These are phyloP conservation scores for Aspergillus egyptiacus DNA, from an alignment of 495 filamentous ascomycete genomes.

Conservation along the genomic window DNA sequence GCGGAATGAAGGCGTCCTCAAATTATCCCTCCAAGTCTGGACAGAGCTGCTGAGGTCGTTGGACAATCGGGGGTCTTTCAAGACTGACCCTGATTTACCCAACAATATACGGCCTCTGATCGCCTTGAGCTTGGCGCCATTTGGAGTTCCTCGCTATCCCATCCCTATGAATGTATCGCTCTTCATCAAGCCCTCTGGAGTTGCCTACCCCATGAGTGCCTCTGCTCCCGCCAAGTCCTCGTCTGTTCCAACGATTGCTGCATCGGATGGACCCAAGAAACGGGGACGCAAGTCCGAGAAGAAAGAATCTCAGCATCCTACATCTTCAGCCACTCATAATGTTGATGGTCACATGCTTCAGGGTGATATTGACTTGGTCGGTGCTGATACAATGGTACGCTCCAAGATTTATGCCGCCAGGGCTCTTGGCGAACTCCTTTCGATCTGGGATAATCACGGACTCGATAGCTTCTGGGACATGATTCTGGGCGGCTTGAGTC, in stretches of 20 bases:
- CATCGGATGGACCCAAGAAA: conserved; percentile 44
- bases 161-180: conserved; percentile 82
- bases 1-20: conserved; percentile 71
- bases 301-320: conserved; percentile 67
- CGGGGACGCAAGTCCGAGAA: conserved; percentile 77
- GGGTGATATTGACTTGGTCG: conserved; percentile 91
- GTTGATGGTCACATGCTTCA: conserved; percentile 97
- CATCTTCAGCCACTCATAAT: conserved; percentile 65
- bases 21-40: conserved; percentile 83
- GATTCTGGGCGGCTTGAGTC: conserved; percentile 59
- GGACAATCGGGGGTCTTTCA: conserved; percentile 54
- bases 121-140: conserved; percentile 75
- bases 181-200: conserved; percentile 92
- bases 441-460: conserved; percentile 39
- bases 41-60: conserved; percentile 64
- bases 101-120: conserved; percentile 68
- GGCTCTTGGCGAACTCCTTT: conserved; percentile 62
- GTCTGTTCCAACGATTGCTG: conserved; percentile 33
- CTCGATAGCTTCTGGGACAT: conserved; percentile 38
- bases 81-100: conserved; percentile 53
- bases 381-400: conserved; percentile 77
- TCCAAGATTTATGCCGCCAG: conserved; percentile 80
- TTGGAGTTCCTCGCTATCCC: conserved; percentile 83
- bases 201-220: conserved; percentile 58
- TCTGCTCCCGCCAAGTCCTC: conserved; percentile 52